A percentile compares a stretch with the other conserved stretches of the same genome.
Evolutionary conservation across 805 yeast species (phyloP).

Genomic region (Maudiozyma barnettii): DNA sequence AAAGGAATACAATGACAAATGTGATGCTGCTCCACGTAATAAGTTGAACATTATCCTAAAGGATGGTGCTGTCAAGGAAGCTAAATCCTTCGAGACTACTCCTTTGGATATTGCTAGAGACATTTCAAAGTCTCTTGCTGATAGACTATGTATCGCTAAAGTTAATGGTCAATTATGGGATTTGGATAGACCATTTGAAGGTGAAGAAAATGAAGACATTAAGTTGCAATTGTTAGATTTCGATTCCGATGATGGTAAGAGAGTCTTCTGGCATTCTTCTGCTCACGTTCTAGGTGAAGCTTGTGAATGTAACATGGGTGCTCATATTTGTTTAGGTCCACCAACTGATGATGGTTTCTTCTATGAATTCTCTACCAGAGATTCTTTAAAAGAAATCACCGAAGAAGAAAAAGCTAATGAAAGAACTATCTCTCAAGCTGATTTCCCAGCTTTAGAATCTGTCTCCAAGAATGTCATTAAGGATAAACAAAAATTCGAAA

Average conservation of each 20-base stretch:
- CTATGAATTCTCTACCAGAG: constrained; percentile 79
- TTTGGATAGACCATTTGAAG: constrained; percentile 85
- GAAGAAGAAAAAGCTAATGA: constrained; percentile 64
- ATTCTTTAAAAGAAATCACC: constrained; percentile 17
- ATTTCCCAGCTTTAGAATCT: constrained; percentile 74
- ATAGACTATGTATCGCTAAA: constrained; percentile 83
- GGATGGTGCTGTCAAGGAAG: constrained; percentile 76
- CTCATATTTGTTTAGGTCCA: constrained; percentile 89
- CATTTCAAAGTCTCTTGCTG: constrained; percentile 81
- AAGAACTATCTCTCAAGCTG: constrained; percentile 66
- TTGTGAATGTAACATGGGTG: constrained; percentile 92
- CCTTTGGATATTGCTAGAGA: constrained; percentile 78
- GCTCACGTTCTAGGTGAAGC: constrained; percentile 98
- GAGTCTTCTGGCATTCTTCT: constrained; percentile 97
- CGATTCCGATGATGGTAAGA: constrained; percentile 87
- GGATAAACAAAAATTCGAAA: constrained; percentile 90
- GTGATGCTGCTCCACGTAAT: constrained; percentile 51
- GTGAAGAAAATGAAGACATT: constrained; percentile 33
- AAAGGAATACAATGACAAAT: constrained; percentile 62
- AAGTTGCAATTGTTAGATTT: constrained; percentile 78
- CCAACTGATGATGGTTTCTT: constrained; percentile 97
- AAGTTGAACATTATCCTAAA: constrained; percentile 73
- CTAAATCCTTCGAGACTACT: constrained; percentile 78
- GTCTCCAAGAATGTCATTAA: constrained; percentile 85
- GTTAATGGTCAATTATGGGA: constrained; percentile 92